Percentiles rank a stretch among this genome's conserved stretches.
These are phyloP conservation scores for Kockiozyma suomiensis DNA, from an alignment of 805 yeast species.

Conservation along the genomic window DNA sequence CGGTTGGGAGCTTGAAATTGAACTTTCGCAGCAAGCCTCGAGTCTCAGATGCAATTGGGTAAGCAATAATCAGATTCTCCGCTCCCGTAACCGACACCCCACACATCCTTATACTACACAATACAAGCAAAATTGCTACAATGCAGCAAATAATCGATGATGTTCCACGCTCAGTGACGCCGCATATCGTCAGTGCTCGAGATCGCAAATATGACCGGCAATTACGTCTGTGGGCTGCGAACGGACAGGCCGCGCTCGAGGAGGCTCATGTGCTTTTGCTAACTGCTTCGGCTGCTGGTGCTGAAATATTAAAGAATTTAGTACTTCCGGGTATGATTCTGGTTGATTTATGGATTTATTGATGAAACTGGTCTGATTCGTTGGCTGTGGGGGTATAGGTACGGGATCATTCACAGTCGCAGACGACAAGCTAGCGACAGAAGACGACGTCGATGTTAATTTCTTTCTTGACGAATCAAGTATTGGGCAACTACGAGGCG, in stretches of 20 bases:
- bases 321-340: constrained; percentile 68
- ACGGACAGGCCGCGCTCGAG: constrained; percentile 69
- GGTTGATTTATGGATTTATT: not conserved
- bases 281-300: constrained; percentile 58
- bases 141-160: constrained; percentile 3
- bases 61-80: no score
- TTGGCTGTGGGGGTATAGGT: constrained; percentile 41
- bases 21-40: not conserved
- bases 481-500: constrained; percentile 49
- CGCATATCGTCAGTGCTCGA: constrained; percentile 17
- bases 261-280: constrained; percentile 62
- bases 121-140: no score
- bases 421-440: constrained; percentile 49
- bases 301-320: constrained; percentile 76
- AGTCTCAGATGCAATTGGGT: no score
- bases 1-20: not conserved
- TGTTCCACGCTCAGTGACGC: constrained; percentile 8
- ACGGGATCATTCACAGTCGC: constrained; percentile 66
- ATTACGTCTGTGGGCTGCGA: constrained; percentile 78
- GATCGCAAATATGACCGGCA: constrained; percentile 53
- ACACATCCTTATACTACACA: no score
- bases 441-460: constrained; percentile 56
- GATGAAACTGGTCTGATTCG: constrained; percentile 31
- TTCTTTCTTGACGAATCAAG: constrained; percentile 59
- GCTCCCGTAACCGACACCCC: no score